Percentiles rank a stretch among this genome's conserved stretches.
Evolutionary conservation across 148 eudicot species (phyloP).

Genomic region (Camellia lanceoleosa): DNA sequence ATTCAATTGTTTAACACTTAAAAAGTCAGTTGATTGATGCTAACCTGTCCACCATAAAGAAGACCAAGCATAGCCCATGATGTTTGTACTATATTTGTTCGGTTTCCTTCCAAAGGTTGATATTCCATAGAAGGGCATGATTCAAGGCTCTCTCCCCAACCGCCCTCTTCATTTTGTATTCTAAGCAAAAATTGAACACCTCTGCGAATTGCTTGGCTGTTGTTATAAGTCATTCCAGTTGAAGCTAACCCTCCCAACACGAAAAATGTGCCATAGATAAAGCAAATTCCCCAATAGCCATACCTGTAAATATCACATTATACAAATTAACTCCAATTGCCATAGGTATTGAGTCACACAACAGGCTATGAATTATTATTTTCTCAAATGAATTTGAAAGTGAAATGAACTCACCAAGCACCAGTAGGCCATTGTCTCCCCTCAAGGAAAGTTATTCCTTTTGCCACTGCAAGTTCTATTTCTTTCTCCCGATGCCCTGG

Average conservation of each 20-base stretch:
- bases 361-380: neutral
- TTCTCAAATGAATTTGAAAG: neutral
- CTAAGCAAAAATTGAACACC: slow-evolving; percentile 27
- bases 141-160: slow-evolving; percentile 35
- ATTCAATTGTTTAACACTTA: neutral
- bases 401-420: slow-evolving; percentile 23
- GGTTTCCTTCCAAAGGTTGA: slow-evolving; percentile 24
- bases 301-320: slow-evolving; percentile 23
- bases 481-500: slow-evolving; percentile 35
- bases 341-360: too few relatives aligned
- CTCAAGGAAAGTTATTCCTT: slow-evolving; percentile 25
- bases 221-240: slow-evolving; percentile 31
- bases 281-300: slow-evolving; percentile 44
- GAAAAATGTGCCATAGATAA: slow-evolving; percentile 31
- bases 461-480: slow-evolving; percentile 25
- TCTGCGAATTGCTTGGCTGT: slow-evolving; percentile 27
- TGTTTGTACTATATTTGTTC: slow-evolving; percentile 33
- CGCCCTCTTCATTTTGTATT: slow-evolving; percentile 35
- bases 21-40: neutral
- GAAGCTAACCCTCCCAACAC: slow-evolving; percentile 28
- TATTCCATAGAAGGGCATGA: slow-evolving; percentile 34
- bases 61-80: slow-evolving; percentile 38
- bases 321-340: neutral
- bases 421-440: slow-evolving; percentile 32
- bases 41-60: slow-evolving; percentile 31